Base-by-base conservation (phyloP, 192 early-diverging fungal genomes). In the Gryganskiella cystojenkinii region DNA sequence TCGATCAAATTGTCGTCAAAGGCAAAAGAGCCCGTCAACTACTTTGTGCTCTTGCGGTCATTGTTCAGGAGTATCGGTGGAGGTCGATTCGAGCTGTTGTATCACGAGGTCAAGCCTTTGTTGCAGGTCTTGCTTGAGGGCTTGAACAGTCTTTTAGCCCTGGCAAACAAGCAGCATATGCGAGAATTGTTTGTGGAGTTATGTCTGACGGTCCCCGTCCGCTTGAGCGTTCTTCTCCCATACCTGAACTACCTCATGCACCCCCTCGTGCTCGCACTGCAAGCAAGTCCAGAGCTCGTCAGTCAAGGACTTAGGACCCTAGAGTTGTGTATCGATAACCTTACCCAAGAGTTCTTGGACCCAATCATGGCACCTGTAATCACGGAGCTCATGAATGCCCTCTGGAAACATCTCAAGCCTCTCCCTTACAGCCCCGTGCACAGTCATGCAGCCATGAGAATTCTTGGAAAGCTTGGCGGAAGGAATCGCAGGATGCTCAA, bases 381-480 rank as follows among this genome's bases (percentile, higher is more conserved):
- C 61, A 91, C 92, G 35, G 97, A 98, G 25, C 83, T 99, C 1
- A 98, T 99, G 98, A 84, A 87, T 31, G 93, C 94, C 1, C 82
- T 99, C 19, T 97, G 95, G 93, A 91, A 87, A 57, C 98, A 98
- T 67, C 84, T 99, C 25, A 88, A 90, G 47, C 96, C 95, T 19
- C 76, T 88, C 0, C 95, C 96, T 3, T 96, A 98, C 80, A 92
- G 91, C 61, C 90, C 87, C 25, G 80, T 83, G 11, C 95, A 97
- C 64, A 93, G 92, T 33, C 89, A 93, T 63, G 90, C 92, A 3
- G 93, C 97, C 4, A 90, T 95, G 64, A 85, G 95, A 17, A 99
- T 99, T 54, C 83, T 99, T 1, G 98, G 98, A 10, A 99, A 99
- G 76, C 89, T 99, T 31, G 98, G 98, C n/a, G 98, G 98, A 2